phyloP scores from a whole-genome alignment of 768 basidiomycete species.

The Coprinopsis strossmayeri region DNA sequence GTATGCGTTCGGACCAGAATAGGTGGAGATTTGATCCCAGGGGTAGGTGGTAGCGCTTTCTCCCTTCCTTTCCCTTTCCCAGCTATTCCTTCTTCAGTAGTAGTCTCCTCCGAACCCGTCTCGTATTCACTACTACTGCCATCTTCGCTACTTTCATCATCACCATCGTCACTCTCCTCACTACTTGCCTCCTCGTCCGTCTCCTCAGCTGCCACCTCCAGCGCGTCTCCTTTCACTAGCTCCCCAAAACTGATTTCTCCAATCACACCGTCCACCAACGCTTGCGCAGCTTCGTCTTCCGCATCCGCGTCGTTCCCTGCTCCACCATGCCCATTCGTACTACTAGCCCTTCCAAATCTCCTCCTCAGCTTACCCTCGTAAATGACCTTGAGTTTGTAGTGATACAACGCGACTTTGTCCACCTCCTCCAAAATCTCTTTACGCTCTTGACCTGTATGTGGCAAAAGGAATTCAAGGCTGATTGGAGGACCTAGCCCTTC shows the following conservation, averaged over 20 bases:
- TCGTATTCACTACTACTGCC: conserved; percentile 13
- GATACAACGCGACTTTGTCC: conserved; percentile 84
- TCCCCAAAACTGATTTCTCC: conserved; percentile 79
- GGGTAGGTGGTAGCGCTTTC: conserved; percentile 16
- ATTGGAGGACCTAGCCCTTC: conserved; percentile 76
- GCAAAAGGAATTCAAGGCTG: conserved; percentile 86
- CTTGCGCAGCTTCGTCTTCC: conserved; percentile 80
- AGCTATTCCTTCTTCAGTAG: neutral
- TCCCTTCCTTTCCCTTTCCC: neutral
- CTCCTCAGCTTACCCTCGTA: conserved; percentile 90
- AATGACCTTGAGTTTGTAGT: conserved; percentile 89
- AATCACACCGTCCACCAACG: conserved; percentile 75
- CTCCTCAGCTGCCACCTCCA: conserved; percentile 76
- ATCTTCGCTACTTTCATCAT: neutral
- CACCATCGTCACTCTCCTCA: conserved; percentile 17
- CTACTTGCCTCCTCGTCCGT: conserved; percentile 44
- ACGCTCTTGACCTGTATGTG: conserved; percentile 76
- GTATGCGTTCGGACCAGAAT: neutral
- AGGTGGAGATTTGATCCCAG: too few relatives aligned
- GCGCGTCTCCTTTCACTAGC: conserved; percentile 68
- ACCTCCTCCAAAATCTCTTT: conserved; percentile 73
- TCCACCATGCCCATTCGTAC: conserved; percentile 19
- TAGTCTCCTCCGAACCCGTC: conserved; percentile 22
- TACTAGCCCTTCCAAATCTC: conserved; percentile 63
- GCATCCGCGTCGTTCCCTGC: conserved; percentile 42